These are phyloP conservation scores for Phanerodontia chrysosporium DNA, from an alignment of 768 basidiomycete genomes.

Conservation along the genomic window DNA sequence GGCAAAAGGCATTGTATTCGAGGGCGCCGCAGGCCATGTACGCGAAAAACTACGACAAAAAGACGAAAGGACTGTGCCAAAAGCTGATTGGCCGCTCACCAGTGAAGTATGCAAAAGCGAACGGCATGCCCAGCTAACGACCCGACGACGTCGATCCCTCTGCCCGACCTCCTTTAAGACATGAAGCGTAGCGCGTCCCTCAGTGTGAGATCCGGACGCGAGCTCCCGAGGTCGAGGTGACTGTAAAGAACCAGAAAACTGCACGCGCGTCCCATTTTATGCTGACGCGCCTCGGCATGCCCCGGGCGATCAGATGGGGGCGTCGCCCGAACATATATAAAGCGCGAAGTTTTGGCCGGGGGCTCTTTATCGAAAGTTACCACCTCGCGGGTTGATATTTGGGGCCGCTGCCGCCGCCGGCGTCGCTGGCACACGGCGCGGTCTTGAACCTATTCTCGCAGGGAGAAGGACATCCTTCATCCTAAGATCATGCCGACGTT, in stretches of 20 bases:
- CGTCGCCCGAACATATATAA: slow-evolving; percentile 19
- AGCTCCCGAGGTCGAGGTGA: slow-evolving; percentile 38
- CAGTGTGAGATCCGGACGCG: slow-evolving; percentile 23
- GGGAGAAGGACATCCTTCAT: slow-evolving; percentile 57
- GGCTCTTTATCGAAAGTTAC: slow-evolving; percentile 56
- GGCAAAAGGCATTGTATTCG: too few relatives aligned
- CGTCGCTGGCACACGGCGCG: slow-evolving; percentile 29
- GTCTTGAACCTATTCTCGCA: slow-evolving; percentile 53
- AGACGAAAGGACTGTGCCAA: slow-evolving; percentile 42
- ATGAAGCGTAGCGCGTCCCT: slow-evolving; percentile 13
- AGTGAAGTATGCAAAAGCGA: slow-evolving; percentile 36
- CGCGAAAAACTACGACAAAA: too few relatives aligned
- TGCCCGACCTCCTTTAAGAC: slow-evolving; percentile 40
- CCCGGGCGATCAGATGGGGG: slow-evolving; percentile 32
- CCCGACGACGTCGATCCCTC: slow-evolving; percentile 28
- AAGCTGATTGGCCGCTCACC: slow-evolving; percentile 70
- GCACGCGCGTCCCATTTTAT: slow-evolving; percentile 24
- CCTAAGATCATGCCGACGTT: slow-evolving; percentile 63
- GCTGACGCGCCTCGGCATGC: neutral
- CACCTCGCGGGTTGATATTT: slow-evolving; percentile 75
- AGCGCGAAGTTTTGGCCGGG: neutral
- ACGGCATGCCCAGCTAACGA: slow-evolving; percentile 73
- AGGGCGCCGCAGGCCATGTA: too few relatives aligned
- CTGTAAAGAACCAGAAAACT: slow-evolving; percentile 33
- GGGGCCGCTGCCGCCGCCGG: slow-evolving; percentile 39